phyloP scores from a whole-genome alignment of 305 asterid species.

The Rubia tinctorum region DNA sequence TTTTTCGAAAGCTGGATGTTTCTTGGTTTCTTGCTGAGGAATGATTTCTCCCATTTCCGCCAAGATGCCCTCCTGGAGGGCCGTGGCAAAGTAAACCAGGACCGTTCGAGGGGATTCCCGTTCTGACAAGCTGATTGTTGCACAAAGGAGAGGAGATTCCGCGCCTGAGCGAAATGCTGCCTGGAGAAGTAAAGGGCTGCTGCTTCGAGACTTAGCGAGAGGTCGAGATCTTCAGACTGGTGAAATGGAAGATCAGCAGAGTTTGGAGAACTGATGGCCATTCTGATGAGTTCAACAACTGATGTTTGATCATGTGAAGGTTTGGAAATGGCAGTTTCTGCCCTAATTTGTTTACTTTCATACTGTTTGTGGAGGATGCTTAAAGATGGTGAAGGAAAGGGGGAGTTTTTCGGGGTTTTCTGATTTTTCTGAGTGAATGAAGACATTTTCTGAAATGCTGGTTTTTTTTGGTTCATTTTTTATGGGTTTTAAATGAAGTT shows the following conservation, averaged over 20 bases:
- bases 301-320: neutral
- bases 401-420: neutral
- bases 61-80: slow-evolving; percentile 32
- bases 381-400: slow-evolving; percentile 11
- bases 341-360: neutral
- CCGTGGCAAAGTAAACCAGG: slow-evolving; percentile 29
- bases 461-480: neutral
- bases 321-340: neutral
- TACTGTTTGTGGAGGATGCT: slow-evolving; percentile 2
- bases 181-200: slow-evolving; percentile 29
- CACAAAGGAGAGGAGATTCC: slow-evolving; percentile 19
- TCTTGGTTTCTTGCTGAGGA: neutral
- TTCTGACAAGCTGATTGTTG: slow-evolving; percentile 2
- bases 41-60: slow-evolving; percentile 11
- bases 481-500: slow-evolving; percentile 2
- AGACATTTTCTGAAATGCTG: slow-evolving; percentile 5
- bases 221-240: slow-evolving; percentile 17
- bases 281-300: neutral
- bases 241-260: slow-evolving; percentile 6
- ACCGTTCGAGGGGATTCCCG: slow-evolving; percentile 27
- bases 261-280: neutral
- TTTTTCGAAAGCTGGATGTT: neutral
- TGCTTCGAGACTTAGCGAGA: slow-evolving; percentile 27
- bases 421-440: slow-evolving; percentile 8
- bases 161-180: slow-evolving; percentile 32